Evolutionary conservation across 169 alveolate genomes (phyloP).

Genomic region (Nephromyces sp.): DNA sequence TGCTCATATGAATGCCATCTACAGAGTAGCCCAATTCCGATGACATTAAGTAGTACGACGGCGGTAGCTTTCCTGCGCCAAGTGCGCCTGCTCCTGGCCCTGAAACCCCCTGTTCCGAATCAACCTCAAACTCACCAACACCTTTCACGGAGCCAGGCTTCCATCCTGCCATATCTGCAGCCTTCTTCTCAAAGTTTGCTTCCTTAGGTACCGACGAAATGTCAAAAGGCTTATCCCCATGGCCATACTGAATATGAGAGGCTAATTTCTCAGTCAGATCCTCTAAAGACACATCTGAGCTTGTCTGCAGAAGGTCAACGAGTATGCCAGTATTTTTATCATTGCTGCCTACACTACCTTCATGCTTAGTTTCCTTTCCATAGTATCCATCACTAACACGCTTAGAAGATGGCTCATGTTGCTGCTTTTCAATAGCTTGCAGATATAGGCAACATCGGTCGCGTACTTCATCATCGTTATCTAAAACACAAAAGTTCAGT

Average conservation of each 20-base stretch:
- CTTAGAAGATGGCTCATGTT: neutral
- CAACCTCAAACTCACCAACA: neutral
- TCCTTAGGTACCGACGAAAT: neutral
- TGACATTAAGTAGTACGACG: no score
- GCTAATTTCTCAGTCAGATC: neutral
- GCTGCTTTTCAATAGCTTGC: conserved; percentile 3
- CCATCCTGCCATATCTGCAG: no score
- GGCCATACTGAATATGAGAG: neutral
- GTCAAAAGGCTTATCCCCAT: neutral
- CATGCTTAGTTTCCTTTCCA: neutral
- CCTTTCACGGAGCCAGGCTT: neutral
- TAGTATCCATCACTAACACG: neutral
- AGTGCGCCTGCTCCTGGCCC: neutral
- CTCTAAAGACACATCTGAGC: neutral
- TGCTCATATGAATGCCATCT: no score
- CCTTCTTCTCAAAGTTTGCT: neutral
- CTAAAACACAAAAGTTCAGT: conserved; percentile 14
- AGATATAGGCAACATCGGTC: conserved; percentile 5
- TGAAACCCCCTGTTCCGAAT: neutral
- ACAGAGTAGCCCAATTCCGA: neutral
- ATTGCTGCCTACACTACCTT: neutral
- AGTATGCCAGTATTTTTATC: neutral
- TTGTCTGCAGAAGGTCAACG: neutral
- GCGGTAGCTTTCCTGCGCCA: no score
- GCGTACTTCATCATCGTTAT: conserved; percentile 40